Evolutionary conservation across 2,329 filamentous ascomycete species (phyloP).

Genomic region (Hawksworthiomyces lignivorus): DNA sequence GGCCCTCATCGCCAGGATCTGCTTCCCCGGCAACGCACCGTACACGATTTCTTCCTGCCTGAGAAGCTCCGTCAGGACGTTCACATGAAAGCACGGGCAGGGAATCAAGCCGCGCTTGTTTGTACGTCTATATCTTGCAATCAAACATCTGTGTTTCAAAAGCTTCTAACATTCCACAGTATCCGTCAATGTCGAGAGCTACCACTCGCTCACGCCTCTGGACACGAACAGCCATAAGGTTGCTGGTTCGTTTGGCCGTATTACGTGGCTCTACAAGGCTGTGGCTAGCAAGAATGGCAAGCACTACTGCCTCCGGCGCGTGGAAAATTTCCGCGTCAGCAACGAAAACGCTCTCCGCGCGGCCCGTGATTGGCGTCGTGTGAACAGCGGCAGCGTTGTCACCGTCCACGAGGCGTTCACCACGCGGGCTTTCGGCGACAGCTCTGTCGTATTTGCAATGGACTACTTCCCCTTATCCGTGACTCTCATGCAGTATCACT

Average conservation of each 20-base stretch:
- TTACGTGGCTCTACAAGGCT: slow-evolving; percentile 94
- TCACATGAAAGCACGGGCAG: slow-evolving; percentile 80
- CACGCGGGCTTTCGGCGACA: slow-evolving; percentile 85
- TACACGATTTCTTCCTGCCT: slow-evolving; percentile 86
- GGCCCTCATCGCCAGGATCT: slow-evolving; percentile 77
- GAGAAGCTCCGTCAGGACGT: slow-evolving; percentile 82
- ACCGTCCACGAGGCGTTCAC: slow-evolving; percentile 89
- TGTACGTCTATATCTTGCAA: neutral
- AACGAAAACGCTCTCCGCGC: slow-evolving; percentile 83
- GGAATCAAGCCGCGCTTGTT: slow-evolving; percentile 73
- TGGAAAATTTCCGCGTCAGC: slow-evolving; percentile 83
- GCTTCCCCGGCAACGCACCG: slow-evolving; percentile 73
- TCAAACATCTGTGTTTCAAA: too few relatives aligned
- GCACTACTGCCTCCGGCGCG: slow-evolving; percentile 75
- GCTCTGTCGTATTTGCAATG: slow-evolving; percentile 86
- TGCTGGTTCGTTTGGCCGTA: slow-evolving; percentile 60
- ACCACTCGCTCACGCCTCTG: slow-evolving; percentile 84
- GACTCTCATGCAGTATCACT: slow-evolving; percentile 78
- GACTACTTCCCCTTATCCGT: slow-evolving; percentile 90
- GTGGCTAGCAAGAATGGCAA: slow-evolving; percentile 81
- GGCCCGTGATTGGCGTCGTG: slow-evolving; percentile 81
- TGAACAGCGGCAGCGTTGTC: slow-evolving; percentile 75
- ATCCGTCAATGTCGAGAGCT: slow-evolving; percentile 60
- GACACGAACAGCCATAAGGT: slow-evolving; percentile 60
- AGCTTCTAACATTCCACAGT: slow-evolving; percentile 21